Evolutionary conservation across 768 basidiomycete genomes (phyloP), one percentile per base, ranked within the genome.

Genomic region (Suillus variegatus): DNA sequence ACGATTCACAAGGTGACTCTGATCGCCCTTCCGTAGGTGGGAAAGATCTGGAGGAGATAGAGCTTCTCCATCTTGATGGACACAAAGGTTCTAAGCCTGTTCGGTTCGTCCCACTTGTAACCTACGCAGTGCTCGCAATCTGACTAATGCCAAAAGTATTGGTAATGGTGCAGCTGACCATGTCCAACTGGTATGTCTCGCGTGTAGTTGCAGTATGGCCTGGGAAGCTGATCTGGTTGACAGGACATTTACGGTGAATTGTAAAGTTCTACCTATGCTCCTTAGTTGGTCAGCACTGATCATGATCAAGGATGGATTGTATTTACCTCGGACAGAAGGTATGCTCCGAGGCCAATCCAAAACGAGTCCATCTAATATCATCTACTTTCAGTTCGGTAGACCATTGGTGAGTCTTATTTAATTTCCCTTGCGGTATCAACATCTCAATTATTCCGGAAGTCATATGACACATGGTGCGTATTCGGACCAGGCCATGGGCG

Each of bases 121-220:
- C 41, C 5, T 47, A 58, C 44, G 22, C 8, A 32, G 41, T 20
- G 10, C 16, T 55, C 28, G 51, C 56, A 8, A 22, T 25, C 40
- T 72, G 35, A 75, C 62, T 1, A 6, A 18, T 12, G 41, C 14
- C 12, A 38, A 61, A 56, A 86, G 87, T 13, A 95, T 99, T 64
- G 97, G 97, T 6, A 99, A 99, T 74, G 97, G 97, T 4, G 97
- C 97, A 0, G 95, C 94, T 4, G 90, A 95, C 74, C 96, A 98
- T 75, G 75, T 97, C 12, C 96, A 99, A 72, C 78, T 96, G 70
- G 94, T 93, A 65, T 68, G 79, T 66, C 28, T 36, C 16, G 41
- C 12, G 20, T 28, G 41, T 60, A 43, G 28, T 32, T 43, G 41
- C 16, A 20, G 28, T 28, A 7, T 28, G 9, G 16, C n/a, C 22